phyloP scores from a whole-genome alignment of 2,329 filamentous ascomycete genomes.

The Trichoderma breve region DNA sequence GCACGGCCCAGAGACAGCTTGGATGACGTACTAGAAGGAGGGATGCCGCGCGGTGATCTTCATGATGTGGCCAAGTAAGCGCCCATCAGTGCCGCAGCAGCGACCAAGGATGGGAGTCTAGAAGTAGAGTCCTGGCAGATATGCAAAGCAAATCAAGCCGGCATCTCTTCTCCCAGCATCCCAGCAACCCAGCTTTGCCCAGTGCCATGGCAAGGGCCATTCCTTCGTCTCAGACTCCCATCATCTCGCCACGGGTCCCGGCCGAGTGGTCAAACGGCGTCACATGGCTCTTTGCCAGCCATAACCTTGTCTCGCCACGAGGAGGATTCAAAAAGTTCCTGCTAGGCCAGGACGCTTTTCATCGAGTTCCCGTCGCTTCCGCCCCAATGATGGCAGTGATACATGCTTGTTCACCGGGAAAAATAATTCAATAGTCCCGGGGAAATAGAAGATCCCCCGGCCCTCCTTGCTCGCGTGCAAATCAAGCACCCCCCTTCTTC shows the following conservation, averaged over 20 bases:
- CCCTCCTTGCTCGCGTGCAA: neutral
- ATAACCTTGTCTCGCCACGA: neutral
- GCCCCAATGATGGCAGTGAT: neutral
- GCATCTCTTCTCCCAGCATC: neutral
- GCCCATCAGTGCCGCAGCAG: neutral
- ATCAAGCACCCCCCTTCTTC: neutral
- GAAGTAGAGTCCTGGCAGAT: neutral
- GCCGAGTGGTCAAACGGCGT: neutral
- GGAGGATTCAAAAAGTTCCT: neutral
- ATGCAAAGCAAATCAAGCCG: neutral
- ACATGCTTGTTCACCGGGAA: neutral
- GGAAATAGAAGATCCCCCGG: neutral
- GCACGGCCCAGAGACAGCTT: neutral
- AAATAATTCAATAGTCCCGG: neutral
- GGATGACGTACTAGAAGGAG: neutral
- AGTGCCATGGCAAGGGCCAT: neutral
- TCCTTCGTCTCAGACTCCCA: neutral
- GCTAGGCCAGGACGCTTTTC: neutral
- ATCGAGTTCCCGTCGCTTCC: neutral
- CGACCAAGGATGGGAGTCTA: neutral
- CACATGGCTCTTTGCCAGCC: slow-evolving; percentile 2
- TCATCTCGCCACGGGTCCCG: slow-evolving; percentile 1
- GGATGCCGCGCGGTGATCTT: neutral
- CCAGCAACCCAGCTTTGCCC: neutral
- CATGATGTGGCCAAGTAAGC: neutral